Evolutionary conservation across 2,329 filamentous ascomycete genomes (phyloP), one percentile per base, ranked within the genome.

Genomic region (Rutstroemia sp.): DNA sequence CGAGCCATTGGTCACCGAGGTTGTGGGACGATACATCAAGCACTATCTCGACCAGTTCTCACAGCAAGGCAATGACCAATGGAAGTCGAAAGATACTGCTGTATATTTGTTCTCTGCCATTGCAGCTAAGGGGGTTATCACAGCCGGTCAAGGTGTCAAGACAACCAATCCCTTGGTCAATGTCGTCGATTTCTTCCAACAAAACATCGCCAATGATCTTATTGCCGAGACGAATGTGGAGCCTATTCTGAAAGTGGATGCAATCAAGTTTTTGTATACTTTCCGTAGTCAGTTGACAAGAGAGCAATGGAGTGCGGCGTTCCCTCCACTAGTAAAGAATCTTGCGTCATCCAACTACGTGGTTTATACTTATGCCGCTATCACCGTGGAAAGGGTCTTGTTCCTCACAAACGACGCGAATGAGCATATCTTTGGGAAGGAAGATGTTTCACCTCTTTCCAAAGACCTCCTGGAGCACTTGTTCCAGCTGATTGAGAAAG

Each of bases 81-180:
- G 94, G 94, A 95, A 95, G 72, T 86, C 91, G 49, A 99, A 99
- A 75, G 94, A 99, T 69, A 97, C 92, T 0, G 94, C 94, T n/a
- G 87, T 96, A 57, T 97, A 97, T 68, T 82, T 99, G 16, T 99
- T 95, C 77, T 85, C 94, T 39, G 90, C 94, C 4, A 90, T 97
- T 65, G 94, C 94, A 16, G 90, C 92, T 42, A 96, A 95, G 75
- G 94, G 94, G 54, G 82, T 85, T 34, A 85, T 92, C 34, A 97
- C 94, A 3, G 82, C 90, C 7, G 88, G 85, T 0, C 90, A 95
- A 65, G 94, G 95, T 71, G 90, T 97, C 54, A 91, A 92, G 71
- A 91, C 85, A 12, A 89, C 94, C 60, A 99, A 97, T 72, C 78
- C 82, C n/a, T 74, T 87, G 41, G 86, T 97, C 63, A 86, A 95